Conservation (phyloP, 139 green algal species). For the Tetradesmus lagerheimii region DNA sequence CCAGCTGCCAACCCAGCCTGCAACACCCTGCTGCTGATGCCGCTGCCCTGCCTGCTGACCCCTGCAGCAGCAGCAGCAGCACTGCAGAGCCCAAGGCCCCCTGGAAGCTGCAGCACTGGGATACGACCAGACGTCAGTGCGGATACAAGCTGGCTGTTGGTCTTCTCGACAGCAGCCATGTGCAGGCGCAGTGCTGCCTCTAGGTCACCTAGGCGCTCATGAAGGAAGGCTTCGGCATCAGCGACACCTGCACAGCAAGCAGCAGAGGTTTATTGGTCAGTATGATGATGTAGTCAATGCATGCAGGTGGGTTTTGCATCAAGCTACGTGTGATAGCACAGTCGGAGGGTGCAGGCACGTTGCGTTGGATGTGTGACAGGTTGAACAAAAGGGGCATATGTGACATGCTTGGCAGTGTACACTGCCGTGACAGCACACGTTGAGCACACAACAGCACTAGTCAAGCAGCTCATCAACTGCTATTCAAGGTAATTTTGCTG, state of each 20-base stretch:
- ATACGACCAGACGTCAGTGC: slow-evolving; percentile 11
- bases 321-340: too few species aligned
- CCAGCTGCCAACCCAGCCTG: neutral
- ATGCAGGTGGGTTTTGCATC: too few species aligned
- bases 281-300: too few species aligned
- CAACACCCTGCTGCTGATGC: neutral
- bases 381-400: too few species aligned
- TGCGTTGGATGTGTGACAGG: too few species aligned
- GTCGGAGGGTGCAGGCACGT: too few species aligned
- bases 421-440: neutral
- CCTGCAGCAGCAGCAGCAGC: neutral
- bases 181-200: slow-evolving; percentile 53
- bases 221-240: slow-evolving; percentile 62
- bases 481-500: too few species aligned
- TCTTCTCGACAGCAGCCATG: neutral
- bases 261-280: neutral
- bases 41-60: neutral
- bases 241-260: slow-evolving; percentile 36
- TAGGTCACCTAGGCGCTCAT: slow-evolving; percentile 58
- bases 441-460: too few species aligned
- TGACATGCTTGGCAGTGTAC: neutral
- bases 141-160: slow-evolving; percentile 9
- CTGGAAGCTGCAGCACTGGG: slow-evolving; percentile 16
- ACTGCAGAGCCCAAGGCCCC: neutral
- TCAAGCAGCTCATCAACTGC: too few species aligned